Percentiles rank a stretch among this genome's conserved stretches.
These are phyloP conservation scores for Cladosporium sp. DNA, from an alignment of 2,329 filamentous ascomycete genomes.

Conservation along the genomic window DNA sequence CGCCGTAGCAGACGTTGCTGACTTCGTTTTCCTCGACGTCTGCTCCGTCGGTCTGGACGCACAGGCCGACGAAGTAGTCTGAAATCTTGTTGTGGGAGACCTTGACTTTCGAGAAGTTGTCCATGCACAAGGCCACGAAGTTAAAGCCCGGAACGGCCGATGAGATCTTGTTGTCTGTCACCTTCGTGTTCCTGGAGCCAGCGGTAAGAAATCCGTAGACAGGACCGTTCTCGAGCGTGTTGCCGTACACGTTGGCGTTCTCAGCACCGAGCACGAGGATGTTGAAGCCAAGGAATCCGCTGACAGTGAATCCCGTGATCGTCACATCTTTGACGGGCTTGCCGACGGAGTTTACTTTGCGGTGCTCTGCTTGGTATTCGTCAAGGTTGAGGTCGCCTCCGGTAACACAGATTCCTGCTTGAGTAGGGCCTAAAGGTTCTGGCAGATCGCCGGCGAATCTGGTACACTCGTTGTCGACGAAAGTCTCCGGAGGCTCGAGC, in stretches of 20 bases:
- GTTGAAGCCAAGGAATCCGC: constrained; percentile 35
- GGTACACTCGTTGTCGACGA: constrained; percentile 27
- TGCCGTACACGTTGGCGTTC: constrained; percentile 24
- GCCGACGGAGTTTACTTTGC: constrained; percentile 24
- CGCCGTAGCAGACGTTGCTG: constrained; percentile 27
- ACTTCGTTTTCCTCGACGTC: constrained; percentile 31
- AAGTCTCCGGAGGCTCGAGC: constrained; percentile 23
- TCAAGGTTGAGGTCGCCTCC: constrained; percentile 24
- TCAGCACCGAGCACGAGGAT: constrained; percentile 33
- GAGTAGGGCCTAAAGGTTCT: constrained; percentile 2
- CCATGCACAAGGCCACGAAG: constrained; percentile 34
- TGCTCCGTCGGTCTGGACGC: constrained; percentile 31
- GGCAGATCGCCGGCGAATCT: constrained; percentile 23
- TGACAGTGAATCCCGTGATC: constrained; percentile 30
- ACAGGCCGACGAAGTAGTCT: constrained; percentile 29
- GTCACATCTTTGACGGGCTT: constrained; percentile 24
- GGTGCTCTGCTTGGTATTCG: constrained; percentile 28
- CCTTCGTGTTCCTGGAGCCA: constrained; percentile 29
- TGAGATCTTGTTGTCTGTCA: constrained; percentile 27
- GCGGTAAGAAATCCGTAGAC: constrained; percentile 33
- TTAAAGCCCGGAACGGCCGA: constrained; percentile 10
- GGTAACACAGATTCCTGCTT: constrained; percentile 33
- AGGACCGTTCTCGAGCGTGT: constrained; percentile 25
- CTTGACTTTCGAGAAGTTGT: constrained; percentile 27
- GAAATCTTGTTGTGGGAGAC: constrained; percentile 29